Evolutionary conservation across 2,329 filamentous ascomycete genomes (phyloP).

Genomic region (Penicillium frequentans): DNA sequence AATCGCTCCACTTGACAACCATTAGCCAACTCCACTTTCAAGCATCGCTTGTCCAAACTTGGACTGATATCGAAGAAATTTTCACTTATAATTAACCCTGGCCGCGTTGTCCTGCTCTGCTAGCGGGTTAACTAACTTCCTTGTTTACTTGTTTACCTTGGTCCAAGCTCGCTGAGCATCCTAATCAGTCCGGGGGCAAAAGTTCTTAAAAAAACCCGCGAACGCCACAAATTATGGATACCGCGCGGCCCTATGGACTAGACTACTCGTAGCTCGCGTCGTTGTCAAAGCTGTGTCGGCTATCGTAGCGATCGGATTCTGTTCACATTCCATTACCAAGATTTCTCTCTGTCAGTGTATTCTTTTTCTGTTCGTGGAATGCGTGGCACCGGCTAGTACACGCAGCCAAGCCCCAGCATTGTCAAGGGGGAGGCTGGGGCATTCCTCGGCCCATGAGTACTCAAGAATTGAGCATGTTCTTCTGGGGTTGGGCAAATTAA

Average conservation of each 20-base stretch:
- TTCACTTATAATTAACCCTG: not conserved
- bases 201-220: not conserved
- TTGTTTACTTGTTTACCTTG: not conserved
- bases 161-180: not conserved
- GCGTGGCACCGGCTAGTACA: not conserved
- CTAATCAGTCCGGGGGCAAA: not conserved
- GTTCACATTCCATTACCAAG: slow-evolving; percentile 12
- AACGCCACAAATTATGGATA: slow-evolving; percentile 17
- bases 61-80: slow-evolving; percentile 1
- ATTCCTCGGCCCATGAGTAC: not conserved
- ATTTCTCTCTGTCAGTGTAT: not conserved
- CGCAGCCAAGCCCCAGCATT: not conserved
- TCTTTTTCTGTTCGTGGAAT: slow-evolving; percentile 11
- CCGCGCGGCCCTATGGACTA: slow-evolving; percentile 7
- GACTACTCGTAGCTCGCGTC: not conserved
- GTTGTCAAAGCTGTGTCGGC: not conserved
- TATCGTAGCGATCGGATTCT: slow-evolving; percentile 4
- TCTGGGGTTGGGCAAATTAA: not conserved
- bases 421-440: slow-evolving; percentile 7
- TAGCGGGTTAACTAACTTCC: not conserved
- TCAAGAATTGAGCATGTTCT: slow-evolving; percentile 1
- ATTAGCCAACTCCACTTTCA: not conserved
- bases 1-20: slow-evolving; percentile 1
- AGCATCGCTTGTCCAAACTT: slow-evolving; percentile 2
- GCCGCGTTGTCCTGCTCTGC: not conserved